Conservation (phyloP, 352 stramenopile species). For the Saprolegnia parasitica region DNA sequence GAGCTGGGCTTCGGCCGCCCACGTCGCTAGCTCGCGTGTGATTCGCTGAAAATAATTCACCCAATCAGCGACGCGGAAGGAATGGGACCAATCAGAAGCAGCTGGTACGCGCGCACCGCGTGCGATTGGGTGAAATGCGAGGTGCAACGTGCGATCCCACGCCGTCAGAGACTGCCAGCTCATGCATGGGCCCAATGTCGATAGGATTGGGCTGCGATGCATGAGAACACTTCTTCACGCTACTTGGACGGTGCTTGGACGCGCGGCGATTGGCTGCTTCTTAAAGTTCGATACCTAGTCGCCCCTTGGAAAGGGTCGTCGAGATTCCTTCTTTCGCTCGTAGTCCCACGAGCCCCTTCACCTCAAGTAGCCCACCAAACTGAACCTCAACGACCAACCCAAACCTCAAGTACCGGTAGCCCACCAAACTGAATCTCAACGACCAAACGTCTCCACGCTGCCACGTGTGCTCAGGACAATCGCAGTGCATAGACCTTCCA, state of each 20-base stretch:
- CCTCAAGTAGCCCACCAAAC: no score
- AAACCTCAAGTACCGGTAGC: no score
- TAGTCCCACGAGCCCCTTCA: no score
- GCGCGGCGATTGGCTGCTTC: no score
- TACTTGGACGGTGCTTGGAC: neutral
- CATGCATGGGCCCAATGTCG: neutral
- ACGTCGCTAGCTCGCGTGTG: constrained; percentile 2
- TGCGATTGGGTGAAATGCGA: neutral
- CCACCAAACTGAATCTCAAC: no score
- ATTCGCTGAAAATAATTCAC: constrained; percentile 4
- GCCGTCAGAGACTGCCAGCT: neutral
- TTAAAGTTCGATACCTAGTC: no score
- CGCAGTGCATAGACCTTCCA: no score
- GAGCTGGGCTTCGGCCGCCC: neutral
- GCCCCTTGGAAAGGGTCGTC: no score
- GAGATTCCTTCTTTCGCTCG: no score
- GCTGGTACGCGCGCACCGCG: neutral
- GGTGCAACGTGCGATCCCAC: neutral
- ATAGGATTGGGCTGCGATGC: neutral
- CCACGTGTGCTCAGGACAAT: no score
- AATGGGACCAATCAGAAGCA: constrained; percentile 6
- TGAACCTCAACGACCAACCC: no score
- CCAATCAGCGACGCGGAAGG: neutral
- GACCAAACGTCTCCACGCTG: no score
- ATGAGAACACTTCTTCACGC: neutral